phyloP scores from a whole-genome alignment of 345 rosid genomes.

The Heritiera fomes region DNA sequence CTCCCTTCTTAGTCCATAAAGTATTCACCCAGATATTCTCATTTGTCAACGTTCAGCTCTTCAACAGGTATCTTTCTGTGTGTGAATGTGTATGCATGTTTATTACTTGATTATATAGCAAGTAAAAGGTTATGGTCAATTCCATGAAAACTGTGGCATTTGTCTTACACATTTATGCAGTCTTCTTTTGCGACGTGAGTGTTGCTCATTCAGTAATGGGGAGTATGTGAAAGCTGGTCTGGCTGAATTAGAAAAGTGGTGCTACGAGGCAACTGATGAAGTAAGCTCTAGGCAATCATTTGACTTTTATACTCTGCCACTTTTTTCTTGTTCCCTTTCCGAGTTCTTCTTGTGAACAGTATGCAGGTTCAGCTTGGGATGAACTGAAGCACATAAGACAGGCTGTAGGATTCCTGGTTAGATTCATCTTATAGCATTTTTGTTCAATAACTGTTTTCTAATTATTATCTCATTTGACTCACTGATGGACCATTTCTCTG shows the following conservation, averaged over 20 bases:
- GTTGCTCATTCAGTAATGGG: slow-evolving; percentile 98
- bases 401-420: slow-evolving; percentile 98
- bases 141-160: slow-evolving; percentile 22
- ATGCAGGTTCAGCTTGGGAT: slow-evolving; percentile 97
- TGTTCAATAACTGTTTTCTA: not conserved
- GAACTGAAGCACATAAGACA: slow-evolving; percentile 97
- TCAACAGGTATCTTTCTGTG: slow-evolving; percentile 66
- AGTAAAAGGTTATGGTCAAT: not conserved
- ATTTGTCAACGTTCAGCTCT: slow-evolving; percentile 93
- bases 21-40: slow-evolving; percentile 94
- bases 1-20: slow-evolving; percentile 91
- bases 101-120: slow-evolving; percentile 15
- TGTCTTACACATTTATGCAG: slow-evolving; percentile 46
- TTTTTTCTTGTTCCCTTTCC: slow-evolving; percentile 14
- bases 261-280: slow-evolving; percentile 76
- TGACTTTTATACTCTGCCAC: slow-evolving; percentile 6
- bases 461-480: not conserved
- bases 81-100: not conserved
- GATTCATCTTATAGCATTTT: slow-evolving; percentile 14
- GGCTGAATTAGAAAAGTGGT: slow-evolving; percentile 95
- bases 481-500: slow-evolving; percentile 19
- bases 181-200: slow-evolving; percentile 96
- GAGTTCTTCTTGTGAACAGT: slow-evolving; percentile 45
- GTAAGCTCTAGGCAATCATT: slow-evolving; percentile 45
- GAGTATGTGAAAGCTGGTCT: slow-evolving; percentile 95